A percentile compares a stretch with the other conserved stretches of the same genome.
Conservation (phyloP, 306 rosid species). For the Castanopsis chinensis region DNA sequence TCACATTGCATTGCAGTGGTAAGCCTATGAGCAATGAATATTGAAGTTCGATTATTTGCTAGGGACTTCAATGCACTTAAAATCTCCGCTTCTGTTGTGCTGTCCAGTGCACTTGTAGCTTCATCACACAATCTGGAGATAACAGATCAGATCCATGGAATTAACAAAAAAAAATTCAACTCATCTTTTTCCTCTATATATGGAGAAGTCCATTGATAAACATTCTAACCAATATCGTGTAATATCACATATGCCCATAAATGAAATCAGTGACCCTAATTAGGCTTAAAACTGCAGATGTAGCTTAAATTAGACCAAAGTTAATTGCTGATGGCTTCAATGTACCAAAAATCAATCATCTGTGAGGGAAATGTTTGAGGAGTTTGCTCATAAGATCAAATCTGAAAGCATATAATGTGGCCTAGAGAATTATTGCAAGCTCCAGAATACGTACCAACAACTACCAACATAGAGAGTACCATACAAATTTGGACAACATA, state of each 20-base stretch:
- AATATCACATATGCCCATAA: background rate
- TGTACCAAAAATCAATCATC: background rate
- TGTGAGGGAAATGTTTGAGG: background rate
- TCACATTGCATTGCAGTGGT: conserved; percentile 99
- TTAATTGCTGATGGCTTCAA: background rate
- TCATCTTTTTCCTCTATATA: background rate
- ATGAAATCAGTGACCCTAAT: background rate
- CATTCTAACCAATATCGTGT: background rate
- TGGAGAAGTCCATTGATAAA: background rate
- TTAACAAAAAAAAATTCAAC: background rate
- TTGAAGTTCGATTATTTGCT: conserved; percentile 77
- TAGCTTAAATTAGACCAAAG: background rate
- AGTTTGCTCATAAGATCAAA: background rate
- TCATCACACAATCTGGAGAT: conserved; percentile 84
- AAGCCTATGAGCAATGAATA: conserved; percentile 96
- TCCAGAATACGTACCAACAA: background rate
- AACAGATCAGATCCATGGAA: background rate
- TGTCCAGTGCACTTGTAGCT: conserved; percentile 99
- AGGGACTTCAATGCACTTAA: conserved; percentile 76
- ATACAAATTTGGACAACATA: background rate
- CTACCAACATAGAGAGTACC: background rate
- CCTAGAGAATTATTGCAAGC: background rate
- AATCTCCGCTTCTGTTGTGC: conserved; percentile 97
- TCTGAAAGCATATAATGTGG: background rate
- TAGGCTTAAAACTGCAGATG: background rate